A percentile compares a stretch with the other conserved stretches of the same genome.
Evolutionary conservation across 257 asterid genomes (phyloP).

Genomic region (Solanum arcanum): DNA sequence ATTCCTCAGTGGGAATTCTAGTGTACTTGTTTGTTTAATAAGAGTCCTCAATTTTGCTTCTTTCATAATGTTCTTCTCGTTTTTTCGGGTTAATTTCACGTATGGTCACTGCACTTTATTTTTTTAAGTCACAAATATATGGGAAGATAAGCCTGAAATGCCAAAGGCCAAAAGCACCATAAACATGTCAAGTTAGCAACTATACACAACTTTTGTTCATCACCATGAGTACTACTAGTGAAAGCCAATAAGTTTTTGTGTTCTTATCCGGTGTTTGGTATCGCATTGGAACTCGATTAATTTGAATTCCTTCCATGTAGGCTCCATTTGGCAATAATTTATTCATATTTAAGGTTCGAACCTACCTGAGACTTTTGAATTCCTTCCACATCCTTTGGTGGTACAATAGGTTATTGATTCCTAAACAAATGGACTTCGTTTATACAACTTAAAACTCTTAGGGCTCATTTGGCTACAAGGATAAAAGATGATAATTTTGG

Average conservation of each 20-base stretch:
- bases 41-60: not conserved
- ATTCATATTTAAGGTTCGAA: too few relatives aligned
- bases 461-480: not conserved
- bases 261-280: not conserved
- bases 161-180: not conserved
- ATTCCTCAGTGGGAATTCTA: not conserved
- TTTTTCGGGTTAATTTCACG: not conserved
- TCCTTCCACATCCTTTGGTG: too few relatives aligned
- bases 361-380: not conserved
- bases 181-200: not conserved
- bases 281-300: not conserved
- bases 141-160: not conserved
- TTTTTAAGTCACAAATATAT: too few relatives aligned
- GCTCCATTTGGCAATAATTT: not conserved
- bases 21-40: not conserved
- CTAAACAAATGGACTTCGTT: not conserved
- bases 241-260: too few relatives aligned
- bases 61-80: not conserved
- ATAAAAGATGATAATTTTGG: not conserved
- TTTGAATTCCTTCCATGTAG: not conserved
- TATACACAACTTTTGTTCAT: not conserved
- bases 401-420: not conserved
- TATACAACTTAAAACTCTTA: not conserved
- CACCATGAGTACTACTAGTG: not conserved
- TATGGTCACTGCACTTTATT: not conserved